These are phyloP conservation scores for Botrytis squamosa DNA, from an alignment of 2,329 filamentous ascomycete genomes.

Conservation along the genomic window DNA sequence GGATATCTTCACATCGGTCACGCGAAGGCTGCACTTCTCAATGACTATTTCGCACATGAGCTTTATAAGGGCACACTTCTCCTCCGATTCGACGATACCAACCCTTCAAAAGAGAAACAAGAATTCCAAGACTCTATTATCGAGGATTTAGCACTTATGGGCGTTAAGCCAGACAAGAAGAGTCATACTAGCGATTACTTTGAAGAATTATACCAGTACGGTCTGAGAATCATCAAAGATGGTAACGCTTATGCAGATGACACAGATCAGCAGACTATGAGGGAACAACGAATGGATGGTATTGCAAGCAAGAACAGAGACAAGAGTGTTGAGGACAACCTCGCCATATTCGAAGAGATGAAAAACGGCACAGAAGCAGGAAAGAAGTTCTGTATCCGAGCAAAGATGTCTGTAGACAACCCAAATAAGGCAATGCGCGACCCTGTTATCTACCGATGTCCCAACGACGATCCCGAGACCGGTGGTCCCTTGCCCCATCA, in stretches of 20 bases:
- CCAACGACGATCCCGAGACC: constrained; percentile 50
- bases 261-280: constrained; percentile 86
- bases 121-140: constrained; percentile 94
- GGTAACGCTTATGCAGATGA: constrained; percentile 94
- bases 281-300: constrained; percentile 78
- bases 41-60: constrained; percentile 95
- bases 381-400: constrained; percentile 83
- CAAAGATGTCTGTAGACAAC: constrained; percentile 88
- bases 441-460: constrained; percentile 96
- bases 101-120: constrained; percentile 94
- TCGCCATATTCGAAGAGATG: constrained; percentile 91
- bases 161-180: constrained; percentile 81
- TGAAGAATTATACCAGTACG: constrained; percentile 83
- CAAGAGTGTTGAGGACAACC: constrained; percentile 74
- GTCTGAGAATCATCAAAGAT: constrained; percentile 78
- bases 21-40: constrained; percentile 88
- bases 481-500: constrained; percentile 71
- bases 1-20: constrained; percentile 95
- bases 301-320: constrained; percentile 80
- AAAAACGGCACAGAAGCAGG: constrained; percentile 80
- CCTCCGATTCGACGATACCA: constrained; percentile 94
- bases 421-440: constrained; percentile 95
- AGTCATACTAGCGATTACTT: constrained; percentile 97
- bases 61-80: constrained; percentile 89
- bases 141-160: constrained; percentile 87